A percentile compares a stretch with the other conserved stretches of the same genome.
phyloP scores from a whole-genome alignment of 2,329 filamentous ascomycete species.

The Neophaeococcomyces mojaviensis region DNA sequence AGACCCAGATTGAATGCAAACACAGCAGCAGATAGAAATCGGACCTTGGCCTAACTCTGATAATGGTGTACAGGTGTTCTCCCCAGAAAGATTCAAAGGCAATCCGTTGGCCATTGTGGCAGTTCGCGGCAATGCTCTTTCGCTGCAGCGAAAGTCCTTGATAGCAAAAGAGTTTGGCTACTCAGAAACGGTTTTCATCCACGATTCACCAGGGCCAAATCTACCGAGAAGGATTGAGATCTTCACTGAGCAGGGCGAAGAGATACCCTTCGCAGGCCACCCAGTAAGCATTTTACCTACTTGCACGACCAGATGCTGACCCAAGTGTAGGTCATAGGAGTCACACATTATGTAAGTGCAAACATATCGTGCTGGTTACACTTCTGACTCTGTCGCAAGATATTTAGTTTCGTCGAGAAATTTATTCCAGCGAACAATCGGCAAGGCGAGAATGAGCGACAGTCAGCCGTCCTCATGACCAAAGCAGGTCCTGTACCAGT shows the following conservation, averaged over 20 bases:
- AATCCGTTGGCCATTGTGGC: slow-evolving; percentile 56
- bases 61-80: slow-evolving; percentile 36
- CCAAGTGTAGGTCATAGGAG: slow-evolving; percentile 42
- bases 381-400: not conserved
- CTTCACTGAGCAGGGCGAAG: slow-evolving; percentile 44
- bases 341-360: slow-evolving; percentile 40
- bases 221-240: slow-evolving; percentile 48
- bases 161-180: slow-evolving; percentile 59
- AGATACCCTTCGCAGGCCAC: slow-evolving; percentile 57
- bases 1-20: not conserved
- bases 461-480: slow-evolving; percentile 23
- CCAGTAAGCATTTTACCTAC: slow-evolving; percentile 28
- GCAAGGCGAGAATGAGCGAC: slow-evolving; percentile 14
- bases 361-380: not conserved
- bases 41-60: not conserved
- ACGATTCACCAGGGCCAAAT: slow-evolving; percentile 35
- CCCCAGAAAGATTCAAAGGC: slow-evolving; percentile 41
- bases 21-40: not conserved
- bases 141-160: slow-evolving; percentile 48
- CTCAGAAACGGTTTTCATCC: slow-evolving; percentile 57
- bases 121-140: slow-evolving; percentile 40
- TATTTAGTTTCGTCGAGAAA: slow-evolving; percentile 6
- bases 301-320: not conserved
- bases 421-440: slow-evolving; percentile 7
- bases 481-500: slow-evolving; percentile 40